These are phyloP conservation scores for Cystobasidium pallidum DNA, from an alignment of 1,284 basidiomycete genomes.

Conservation along the genomic window DNA sequence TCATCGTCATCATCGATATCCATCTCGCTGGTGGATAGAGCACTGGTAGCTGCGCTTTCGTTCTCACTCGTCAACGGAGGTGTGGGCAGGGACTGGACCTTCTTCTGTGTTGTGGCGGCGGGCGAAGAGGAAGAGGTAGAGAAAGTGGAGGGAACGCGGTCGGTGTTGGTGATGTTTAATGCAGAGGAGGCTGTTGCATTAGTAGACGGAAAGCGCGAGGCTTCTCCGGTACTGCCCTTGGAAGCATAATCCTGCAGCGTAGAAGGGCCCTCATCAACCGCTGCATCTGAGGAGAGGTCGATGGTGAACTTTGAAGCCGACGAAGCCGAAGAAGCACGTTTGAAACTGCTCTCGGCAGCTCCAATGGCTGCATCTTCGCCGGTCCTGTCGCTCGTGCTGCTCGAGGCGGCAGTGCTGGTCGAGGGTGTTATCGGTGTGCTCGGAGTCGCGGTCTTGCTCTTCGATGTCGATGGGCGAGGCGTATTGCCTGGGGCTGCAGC, in stretches of 20 bases:
- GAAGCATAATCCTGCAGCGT: conserved; percentile 3
- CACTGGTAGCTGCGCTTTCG: conserved; percentile 21
- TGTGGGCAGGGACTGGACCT: background rate
- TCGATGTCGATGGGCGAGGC: conserved; percentile 9
- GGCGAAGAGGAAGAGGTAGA: conserved; percentile 10
- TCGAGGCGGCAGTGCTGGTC: conserved; percentile 20
- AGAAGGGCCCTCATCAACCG: conserved; percentile 1
- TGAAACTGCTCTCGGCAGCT: background rate
- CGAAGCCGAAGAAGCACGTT: conserved; percentile 11
- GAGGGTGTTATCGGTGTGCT: conserved; percentile 21
- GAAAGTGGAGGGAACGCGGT: background rate
- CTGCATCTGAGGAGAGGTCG: conserved; percentile 25
- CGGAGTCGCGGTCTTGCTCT: conserved; percentile 25
- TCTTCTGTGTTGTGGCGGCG: conserved; percentile 2
- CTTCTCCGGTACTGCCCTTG: conserved; percentile 18
- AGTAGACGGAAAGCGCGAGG: background rate
- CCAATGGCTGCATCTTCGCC: background rate
- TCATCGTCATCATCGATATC: conserved; percentile 40
- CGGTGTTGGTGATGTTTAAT: background rate
- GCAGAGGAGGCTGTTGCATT: conserved; percentile 7
- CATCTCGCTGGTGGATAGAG: conserved; percentile 26
- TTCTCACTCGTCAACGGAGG: conserved; percentile 7
- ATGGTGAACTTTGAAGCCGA: conserved; percentile 31
- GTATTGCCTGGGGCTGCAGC: conserved; percentile 41
- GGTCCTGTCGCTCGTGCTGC: conserved; percentile 11